Base-by-base conservation (phyloP, 331 rosid genomes). In the Malus hybrid region DNA sequence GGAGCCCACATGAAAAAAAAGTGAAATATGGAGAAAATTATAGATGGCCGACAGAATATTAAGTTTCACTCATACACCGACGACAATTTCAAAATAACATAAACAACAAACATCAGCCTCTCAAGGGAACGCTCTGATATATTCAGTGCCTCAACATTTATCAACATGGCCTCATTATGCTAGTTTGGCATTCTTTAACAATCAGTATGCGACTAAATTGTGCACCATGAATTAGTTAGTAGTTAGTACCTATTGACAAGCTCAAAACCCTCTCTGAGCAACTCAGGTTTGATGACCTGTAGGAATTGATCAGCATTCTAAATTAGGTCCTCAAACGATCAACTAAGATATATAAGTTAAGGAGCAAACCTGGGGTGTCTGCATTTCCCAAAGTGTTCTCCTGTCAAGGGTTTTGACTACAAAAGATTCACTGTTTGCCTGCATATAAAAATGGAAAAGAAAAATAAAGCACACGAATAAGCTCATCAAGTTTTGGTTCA, bases 371-470 rank as follows among this genome's bases (percentile, higher is more conserved):
- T 95, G 99, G 9, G 99, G 99, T 65, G 99, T 95, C 83, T 95
- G 99, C 97, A 95, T 95, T 89, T 95, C 97, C 99, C 99, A 90
- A 33, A 92, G 87, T 22, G 88, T 88, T 89, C 84, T 92, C 73
- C 97, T 80, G 84, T 95, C 93, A 79, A 95, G 83, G 22, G 99
- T 95, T 90, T 36, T 84, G 66, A 87, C 87, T 7, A 95, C 99
- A 84, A 87, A 90, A 69, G 96, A 90, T 62, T 87, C 89, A 29
- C 55, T 74, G 85, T 89, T 90, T 83, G 93, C 96, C 97, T 39
- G 46, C 46, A 39, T 39, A 9, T 3, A 9, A 39, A 39, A 39
- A 39, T 39, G 46, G 46, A 39, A 56, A 16, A 34, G 20, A 33
- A 27, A 56, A 66, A 34, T 10, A 19, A 33, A 66, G 50, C 48